Percentiles rank a stretch among this genome's conserved stretches.
These are phyloP conservation scores for Suillus clintonianus DNA, from an alignment of 768 basidiomycete species.

Conservation along the genomic window DNA sequence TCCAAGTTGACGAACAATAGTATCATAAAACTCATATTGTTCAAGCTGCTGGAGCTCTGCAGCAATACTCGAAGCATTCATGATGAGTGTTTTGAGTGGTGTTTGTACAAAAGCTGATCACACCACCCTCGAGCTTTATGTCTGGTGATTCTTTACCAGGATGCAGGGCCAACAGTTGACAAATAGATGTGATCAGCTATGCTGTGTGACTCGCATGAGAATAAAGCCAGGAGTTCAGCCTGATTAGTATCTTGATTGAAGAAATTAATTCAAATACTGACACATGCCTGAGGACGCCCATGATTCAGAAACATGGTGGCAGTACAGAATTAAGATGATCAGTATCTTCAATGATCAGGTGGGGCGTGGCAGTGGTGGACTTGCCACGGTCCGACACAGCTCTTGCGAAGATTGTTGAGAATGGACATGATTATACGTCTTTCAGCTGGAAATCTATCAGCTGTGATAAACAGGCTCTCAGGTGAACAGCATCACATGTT, in stretches of 20 bases:
- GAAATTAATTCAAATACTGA: neutral
- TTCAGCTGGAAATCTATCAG: too few relatives aligned
- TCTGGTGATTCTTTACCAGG: neutral
- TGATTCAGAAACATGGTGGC: neutral
- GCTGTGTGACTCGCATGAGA: neutral
- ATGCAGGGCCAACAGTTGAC: neutral
- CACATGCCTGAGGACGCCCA: too few relatives aligned
- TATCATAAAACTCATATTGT: neutral
- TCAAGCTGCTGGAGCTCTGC: conserved; percentile 1
- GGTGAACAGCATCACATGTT: too few relatives aligned
- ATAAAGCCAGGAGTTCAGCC: neutral
- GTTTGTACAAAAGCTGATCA: neutral
- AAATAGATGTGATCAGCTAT: neutral
- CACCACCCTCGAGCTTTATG: neutral
- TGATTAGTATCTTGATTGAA: neutral
- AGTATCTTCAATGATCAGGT: neutral
- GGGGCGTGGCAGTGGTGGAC: neutral
- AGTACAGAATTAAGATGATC: neutral
- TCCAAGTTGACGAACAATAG: neutral
- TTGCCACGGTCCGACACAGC: too few relatives aligned
- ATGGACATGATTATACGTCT: too few relatives aligned
- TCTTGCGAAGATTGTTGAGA: too few relatives aligned
- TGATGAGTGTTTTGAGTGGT: neutral
- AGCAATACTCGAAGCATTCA: neutral
- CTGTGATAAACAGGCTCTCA: too few relatives aligned